Base-by-base conservation (phyloP, 257 asterid genomes). In the Solanum peruvianum region DNA sequence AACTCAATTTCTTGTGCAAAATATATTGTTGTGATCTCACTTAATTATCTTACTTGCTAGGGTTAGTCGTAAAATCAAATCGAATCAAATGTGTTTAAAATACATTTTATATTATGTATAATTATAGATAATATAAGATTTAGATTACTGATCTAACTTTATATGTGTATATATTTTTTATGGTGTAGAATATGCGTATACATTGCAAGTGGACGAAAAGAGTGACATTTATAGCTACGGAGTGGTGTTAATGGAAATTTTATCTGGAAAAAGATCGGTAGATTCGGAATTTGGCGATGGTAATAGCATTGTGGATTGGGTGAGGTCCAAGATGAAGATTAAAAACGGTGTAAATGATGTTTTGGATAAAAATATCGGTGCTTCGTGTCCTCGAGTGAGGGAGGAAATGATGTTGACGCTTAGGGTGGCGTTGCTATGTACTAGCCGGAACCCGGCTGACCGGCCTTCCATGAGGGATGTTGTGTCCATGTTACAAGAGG, bases 151-250 rank as follows among this genome's bases (percentile, higher is more conserved):
- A 73, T 37, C 5, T 3, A 10, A 21, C 31, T 37, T 21, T 21
- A 0, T 76, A 42, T 4, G 14, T 76, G 42, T 41, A 2, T n/a
- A 5, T 76, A 76, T 42, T n/a, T 18, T 73, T 23, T 1, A 35
- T 45, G 12, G 25, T 87, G 87, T 90, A 97, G 99, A 97, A 86
- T 97, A 97, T 86, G 99, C 98, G 0, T 95, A 95, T 90, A 95
- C 99, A 0, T 88, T 97, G 42, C 99, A 95, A 88, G 99, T 97
- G 2, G 99, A 97, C 3, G 99, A 97, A 91, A 97, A 95, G 92
- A 97, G 99, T 83, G 99, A 97, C n/a, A 95, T 97, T 7, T 97
- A 97, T 88, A 97, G 99, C 89, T 97, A 90, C 5, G 99, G 99
- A 0, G 99, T 97, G 39, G 97, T 97, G 87, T 42, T 97, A 86